Base-by-base conservation (phyloP, 306 rosid species). In the Mucuna pruriens region DNA sequence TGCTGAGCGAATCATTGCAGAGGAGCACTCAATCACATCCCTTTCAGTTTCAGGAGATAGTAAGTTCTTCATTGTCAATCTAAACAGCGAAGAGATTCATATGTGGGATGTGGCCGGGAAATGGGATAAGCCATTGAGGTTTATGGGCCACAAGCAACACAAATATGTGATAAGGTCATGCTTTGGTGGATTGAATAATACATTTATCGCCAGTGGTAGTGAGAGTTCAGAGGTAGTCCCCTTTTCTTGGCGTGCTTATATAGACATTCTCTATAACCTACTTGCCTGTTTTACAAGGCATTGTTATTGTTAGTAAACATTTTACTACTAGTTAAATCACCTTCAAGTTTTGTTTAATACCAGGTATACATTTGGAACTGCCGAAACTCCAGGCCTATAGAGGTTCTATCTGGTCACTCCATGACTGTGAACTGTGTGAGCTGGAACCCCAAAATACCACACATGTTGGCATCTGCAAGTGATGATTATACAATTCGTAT, bases 361-460 rank as follows among this genome's bases (percentile, higher is more conserved):
- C 91, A 93, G 99, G 97, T 95, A 46, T 95, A 83, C 87, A 89
- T 95, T 78, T 95, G 97, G 97, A 95, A 88, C 79, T 77, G 90
- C 67, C 81, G 64, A 71, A 87, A 82, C 77, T 44, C 89, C 9
- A 79, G 29, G 60, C 97, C 97, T 20, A 82, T 95, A 15, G 97
- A 93, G 87, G 90, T 93, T 77, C 86, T 95, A 80, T 80, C 81
- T 9, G 97, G 97, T 84, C 97, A 93, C 74, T 82, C 78, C 39
- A 75, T 78, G 85, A 95, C 97, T 31, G 97, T 95, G 86, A 95
- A 95, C 78, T 89, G 92, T 81, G 99, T 95, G 58, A 95, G 99
- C 87, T 95, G 98, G 99, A 95, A 95, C 65, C 95, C 91, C 25
- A 84, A 60, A 80, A 88, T 91, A 82, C 97, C 91, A 63, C 90